These are phyloP conservation scores for Citrus unshiu DNA, from an alignment of 345 rosid species.

Conservation along the genomic window DNA sequence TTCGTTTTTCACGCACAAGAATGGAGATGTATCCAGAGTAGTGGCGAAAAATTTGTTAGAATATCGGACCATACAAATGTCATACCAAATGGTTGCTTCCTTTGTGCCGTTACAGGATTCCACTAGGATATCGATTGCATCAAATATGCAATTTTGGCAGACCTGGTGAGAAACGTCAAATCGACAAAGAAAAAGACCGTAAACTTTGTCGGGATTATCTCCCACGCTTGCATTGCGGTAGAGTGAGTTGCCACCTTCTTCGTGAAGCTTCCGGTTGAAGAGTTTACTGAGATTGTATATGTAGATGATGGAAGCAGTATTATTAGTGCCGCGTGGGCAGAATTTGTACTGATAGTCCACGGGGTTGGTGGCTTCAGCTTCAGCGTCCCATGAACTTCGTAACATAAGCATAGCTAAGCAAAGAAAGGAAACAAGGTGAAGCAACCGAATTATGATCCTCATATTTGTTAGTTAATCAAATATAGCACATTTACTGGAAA, in stretches of 20 bases:
- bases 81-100: slow-evolving; percentile 1
- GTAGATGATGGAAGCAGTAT: background rate
- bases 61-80: slow-evolving; percentile 16
- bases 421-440: background rate
- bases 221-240: background rate
- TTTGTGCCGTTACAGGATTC: background rate
- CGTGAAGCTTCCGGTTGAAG: background rate
- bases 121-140: background rate
- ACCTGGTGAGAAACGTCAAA: background rate
- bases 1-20: background rate
- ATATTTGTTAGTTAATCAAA: background rate
- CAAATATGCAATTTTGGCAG: background rate
- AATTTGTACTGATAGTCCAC: background rate
- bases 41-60: slow-evolving; percentile 18
- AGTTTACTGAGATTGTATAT: background rate
- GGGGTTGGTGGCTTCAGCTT: background rate
- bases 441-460: background rate
- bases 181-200: background rate
- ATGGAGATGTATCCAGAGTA: background rate
- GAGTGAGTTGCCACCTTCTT: background rate
- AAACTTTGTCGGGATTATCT: background rate
- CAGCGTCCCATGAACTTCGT: background rate
- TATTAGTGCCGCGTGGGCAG: background rate
- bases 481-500: background rate
- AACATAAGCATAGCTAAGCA: background rate